A percentile compares a stretch with the other conserved stretches of the same genome.
phyloP scores from a whole-genome alignment of 1,284 basidiomycete genomes.

The Ustanciosporium gigantosporum region DNA sequence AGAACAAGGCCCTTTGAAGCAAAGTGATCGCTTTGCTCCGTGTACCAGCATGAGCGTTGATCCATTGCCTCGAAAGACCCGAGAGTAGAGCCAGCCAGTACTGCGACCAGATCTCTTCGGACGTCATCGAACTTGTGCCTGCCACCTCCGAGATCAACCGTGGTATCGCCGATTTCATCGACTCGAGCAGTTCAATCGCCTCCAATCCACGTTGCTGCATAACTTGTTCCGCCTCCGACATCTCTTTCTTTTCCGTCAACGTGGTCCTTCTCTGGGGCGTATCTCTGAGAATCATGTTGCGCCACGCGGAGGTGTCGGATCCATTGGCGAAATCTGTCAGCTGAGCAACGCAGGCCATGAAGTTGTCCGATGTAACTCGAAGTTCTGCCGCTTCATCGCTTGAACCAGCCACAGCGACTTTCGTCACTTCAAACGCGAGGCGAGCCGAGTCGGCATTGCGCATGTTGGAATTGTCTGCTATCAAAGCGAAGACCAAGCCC shows the following conservation, averaged over 20 bases:
- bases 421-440: slow-evolving; percentile 70
- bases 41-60: slow-evolving; percentile 81
- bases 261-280: slow-evolving; percentile 34
- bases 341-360: slow-evolving; percentile 75
- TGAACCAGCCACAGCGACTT: slow-evolving; percentile 30
- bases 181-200: slow-evolving; percentile 75
- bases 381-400: slow-evolving; percentile 60
- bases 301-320: slow-evolving; percentile 47
- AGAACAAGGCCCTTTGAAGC: slow-evolving; percentile 81
- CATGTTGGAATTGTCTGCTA: slow-evolving; percentile 73
- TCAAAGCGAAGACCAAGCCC: slow-evolving; percentile 87
- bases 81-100: slow-evolving; percentile 79
- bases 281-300: slow-evolving; percentile 25
- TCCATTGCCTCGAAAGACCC: slow-evolving; percentile 80
- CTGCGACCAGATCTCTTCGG: slow-evolving; percentile 73
- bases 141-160: slow-evolving; percentile 35
- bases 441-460: slow-evolving; percentile 85
- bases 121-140: slow-evolving; percentile 7
- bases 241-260: slow-evolving; percentile 59
- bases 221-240: slow-evolving; percentile 51
- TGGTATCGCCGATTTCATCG: slow-evolving; percentile 44
- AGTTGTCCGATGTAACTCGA: slow-evolving; percentile 75
- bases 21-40: slow-evolving; percentile 81
- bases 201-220: slow-evolving; percentile 72
- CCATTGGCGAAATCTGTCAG: slow-evolving; percentile 78